phyloP scores from a whole-genome alignment of 2,329 filamentous ascomycete genomes.

The Neodidymelliopsis sp. region DNA sequence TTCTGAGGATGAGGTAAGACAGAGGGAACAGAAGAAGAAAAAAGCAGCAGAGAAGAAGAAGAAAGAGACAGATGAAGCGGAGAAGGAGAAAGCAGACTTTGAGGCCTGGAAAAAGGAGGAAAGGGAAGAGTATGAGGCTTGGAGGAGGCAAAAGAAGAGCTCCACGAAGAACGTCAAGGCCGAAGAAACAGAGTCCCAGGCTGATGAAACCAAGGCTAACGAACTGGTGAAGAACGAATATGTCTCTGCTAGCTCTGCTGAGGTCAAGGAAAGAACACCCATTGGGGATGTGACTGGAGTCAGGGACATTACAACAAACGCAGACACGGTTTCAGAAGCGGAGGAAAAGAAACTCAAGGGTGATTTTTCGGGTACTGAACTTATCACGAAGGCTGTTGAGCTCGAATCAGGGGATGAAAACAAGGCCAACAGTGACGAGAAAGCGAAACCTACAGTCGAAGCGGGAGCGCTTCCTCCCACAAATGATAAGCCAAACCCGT shows the following conservation, averaged over 20 bases:
- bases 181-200: neutral
- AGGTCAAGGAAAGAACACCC: neutral
- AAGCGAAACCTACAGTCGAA: neutral
- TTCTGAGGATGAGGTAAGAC: constrained; percentile 57
- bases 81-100: constrained; percentile 42
- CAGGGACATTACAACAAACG: neutral
- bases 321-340: neutral
- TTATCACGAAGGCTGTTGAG: neutral
- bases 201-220: neutral
- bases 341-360: neutral
- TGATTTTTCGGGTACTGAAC: neutral
- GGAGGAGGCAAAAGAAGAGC: constrained; percentile 29
- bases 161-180: constrained; percentile 6
- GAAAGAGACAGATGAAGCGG: constrained; percentile 40
- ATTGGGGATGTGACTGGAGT: neutral
- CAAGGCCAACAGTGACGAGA: neutral
- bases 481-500: constrained; percentile 50
- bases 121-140: constrained; percentile 31
- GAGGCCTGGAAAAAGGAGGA: constrained; percentile 47
- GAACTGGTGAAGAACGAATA: neutral
- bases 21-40: constrained; percentile 47
- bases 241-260: neutral
- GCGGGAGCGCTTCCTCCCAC: constrained; percentile 1
- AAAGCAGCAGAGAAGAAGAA: constrained; percentile 41
- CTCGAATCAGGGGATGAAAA: neutral